Conservation (phyloP, 169 alveolate genomes). For the Perkinsus chesapeaki region DNA sequence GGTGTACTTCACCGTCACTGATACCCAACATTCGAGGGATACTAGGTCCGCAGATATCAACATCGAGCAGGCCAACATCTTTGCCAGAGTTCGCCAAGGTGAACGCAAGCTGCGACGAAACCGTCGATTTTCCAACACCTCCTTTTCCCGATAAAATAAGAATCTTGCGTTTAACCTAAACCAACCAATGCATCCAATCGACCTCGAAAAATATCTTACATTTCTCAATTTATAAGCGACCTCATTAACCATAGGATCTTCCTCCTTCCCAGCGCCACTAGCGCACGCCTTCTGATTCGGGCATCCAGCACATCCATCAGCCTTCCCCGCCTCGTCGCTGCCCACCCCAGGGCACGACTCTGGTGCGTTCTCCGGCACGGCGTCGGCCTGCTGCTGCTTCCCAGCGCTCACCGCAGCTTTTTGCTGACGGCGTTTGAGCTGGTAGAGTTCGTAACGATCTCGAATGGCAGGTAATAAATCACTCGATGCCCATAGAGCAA, state of each 20-base stretch:
- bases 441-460: not conserved
- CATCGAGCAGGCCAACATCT: slow-evolving; percentile 88
- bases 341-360: slow-evolving; percentile 34
- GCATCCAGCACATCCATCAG: slow-evolving; percentile 94
- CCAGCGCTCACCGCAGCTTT: slow-evolving; percentile 1
- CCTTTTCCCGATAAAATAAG: slow-evolving; percentile 95
- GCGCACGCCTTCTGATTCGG: slow-evolving; percentile 89
- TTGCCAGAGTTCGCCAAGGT: slow-evolving; percentile 55
- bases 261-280: slow-evolving; percentile 59
- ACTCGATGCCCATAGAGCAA: not conserved
- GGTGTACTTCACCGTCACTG: slow-evolving; percentile 82
- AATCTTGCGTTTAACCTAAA: slow-evolving; percentile 24
- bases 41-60: slow-evolving; percentile 98
- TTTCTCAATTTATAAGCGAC: slow-evolving; percentile 65
- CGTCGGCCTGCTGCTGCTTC: not conserved
- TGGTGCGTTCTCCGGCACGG: slow-evolving; percentile 27
- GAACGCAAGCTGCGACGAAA: slow-evolving; percentile 80
- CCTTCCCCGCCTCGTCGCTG: slow-evolving; percentile 62
- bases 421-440: not conserved
- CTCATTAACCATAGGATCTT: slow-evolving; percentile 45
- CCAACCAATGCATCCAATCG: not conserved
- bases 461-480: not conserved
- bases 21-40: slow-evolving; percentile 91
- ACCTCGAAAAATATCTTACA: slow-evolving; percentile 58
- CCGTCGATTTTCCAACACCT: slow-evolving; percentile 99